Conservation (phyloP, 192 early-diverging fungal genomes). For the Endogone sp. region DNA sequence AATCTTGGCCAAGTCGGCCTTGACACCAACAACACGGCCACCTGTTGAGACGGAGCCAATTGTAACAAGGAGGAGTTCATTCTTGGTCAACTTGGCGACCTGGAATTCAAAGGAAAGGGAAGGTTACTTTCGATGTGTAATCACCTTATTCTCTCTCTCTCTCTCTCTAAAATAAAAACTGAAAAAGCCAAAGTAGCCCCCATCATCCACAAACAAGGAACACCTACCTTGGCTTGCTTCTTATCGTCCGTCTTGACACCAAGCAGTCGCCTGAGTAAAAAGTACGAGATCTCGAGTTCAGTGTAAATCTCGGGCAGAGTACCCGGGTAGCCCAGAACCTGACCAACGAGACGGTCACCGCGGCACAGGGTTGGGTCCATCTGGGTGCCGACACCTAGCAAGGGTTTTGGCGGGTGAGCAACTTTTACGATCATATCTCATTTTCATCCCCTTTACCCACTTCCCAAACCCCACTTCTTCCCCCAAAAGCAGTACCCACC, state of each 20-base stretch:
- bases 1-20: conserved; percentile 94
- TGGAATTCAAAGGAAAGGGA: conserved; percentile 8
- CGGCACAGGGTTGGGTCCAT: conserved; percentile 96
- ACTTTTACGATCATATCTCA: conserved; percentile 4
- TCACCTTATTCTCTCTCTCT: no score
- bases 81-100: conserved; percentile 86
- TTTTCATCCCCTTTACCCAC: not conserved
- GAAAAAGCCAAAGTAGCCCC: no score
- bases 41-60: conserved; percentile 95
- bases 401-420: not conserved
- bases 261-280: conserved; percentile 90
- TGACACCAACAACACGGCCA: conserved; percentile 91
- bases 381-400: conserved; percentile 93
- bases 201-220: no score
- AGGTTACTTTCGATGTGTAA: no score
- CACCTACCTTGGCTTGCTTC: conserved; percentile 98
- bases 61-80: conserved; percentile 93
- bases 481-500: conserved; percentile 35
- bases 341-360: conserved; percentile 93
- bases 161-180: no score
- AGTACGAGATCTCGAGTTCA: conserved; percentile 96
- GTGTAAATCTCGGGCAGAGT: conserved; percentile 91
- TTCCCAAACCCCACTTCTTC: no score
- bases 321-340: conserved; percentile 89
- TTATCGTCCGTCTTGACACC: conserved; percentile 98